Conservation (phyloP, 768 basidiomycete species). For the Russula dissimulans region DNA sequence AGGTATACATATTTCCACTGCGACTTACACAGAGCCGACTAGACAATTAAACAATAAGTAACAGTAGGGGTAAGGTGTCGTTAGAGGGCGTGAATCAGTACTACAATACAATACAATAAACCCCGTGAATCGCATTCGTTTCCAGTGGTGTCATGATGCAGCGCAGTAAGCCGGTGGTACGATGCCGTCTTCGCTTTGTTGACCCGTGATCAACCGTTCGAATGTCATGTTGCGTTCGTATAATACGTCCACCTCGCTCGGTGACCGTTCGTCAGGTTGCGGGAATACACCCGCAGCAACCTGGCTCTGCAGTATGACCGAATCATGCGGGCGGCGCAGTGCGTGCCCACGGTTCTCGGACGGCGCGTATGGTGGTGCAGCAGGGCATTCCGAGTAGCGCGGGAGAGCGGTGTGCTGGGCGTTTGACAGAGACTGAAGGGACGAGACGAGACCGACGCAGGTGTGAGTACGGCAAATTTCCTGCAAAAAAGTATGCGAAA, state of each 20-base stretch:
- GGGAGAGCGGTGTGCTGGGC: constrained; percentile 1
- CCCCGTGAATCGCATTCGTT: no score
- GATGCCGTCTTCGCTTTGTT: constrained; percentile 74
- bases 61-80: neutral
- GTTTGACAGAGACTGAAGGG: constrained; percentile 8
- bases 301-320: neutral
- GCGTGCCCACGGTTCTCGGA: neutral
- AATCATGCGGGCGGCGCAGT: neutral
- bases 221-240: constrained; percentile 38
- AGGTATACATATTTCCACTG: no score
- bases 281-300: neutral
- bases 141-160: neutral
- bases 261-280: neutral
- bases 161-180: constrained; percentile 65
- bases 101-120: no score
- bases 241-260: constrained; percentile 30
- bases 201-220: constrained; percentile 74
- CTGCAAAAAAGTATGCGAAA: neutral
- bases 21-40: no score
- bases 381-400: constrained; percentile 3
- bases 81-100: neutral
- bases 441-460: no score
- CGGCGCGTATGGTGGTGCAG: neutral
- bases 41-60: neutral
- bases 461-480: neutral